phyloP scores from a whole-genome alignment of 306 rosid genomes.

The Delonix regia region DNA sequence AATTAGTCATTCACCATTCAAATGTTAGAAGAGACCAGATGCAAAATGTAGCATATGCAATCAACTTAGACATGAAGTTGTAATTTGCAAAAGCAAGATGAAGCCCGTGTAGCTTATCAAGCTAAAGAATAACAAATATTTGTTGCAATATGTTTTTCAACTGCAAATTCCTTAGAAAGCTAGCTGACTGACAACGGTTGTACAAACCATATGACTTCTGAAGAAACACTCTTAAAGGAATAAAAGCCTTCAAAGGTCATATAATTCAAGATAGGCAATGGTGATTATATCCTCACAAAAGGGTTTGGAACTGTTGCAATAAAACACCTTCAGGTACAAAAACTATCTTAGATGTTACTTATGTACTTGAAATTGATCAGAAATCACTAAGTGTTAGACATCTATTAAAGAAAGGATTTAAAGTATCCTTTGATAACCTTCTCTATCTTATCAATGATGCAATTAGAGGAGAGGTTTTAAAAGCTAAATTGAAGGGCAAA shows the following conservation, averaged over 20 bases:
- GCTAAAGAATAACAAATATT: no score
- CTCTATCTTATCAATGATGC: background rate
- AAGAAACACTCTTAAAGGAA: background rate
- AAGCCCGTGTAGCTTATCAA: no score
- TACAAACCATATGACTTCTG: slow-evolving; percentile 33
- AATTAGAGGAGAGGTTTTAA: background rate
- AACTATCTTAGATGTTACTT: background rate
- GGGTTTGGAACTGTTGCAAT: background rate
- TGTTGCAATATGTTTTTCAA: no score
- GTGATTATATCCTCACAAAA: background rate
- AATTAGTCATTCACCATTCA: no score
- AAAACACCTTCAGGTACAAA: background rate
- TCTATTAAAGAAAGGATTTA: background rate
- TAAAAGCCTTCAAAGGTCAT: background rate
- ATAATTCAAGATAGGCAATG: background rate
- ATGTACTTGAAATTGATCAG: background rate
- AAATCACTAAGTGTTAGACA: background rate
- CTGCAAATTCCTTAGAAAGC: background rate
- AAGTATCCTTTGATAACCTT: background rate
- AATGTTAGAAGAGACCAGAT: no score
- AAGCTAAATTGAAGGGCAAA: slow-evolving; percentile 6
- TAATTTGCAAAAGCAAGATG: no score
- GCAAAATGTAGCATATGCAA: no score
- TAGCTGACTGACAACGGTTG: slow-evolving; percentile 26
- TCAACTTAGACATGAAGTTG: no score